Base-by-base conservation (phyloP, 2,329 filamentous ascomycete species). In the Penicillium sp. region DNA sequence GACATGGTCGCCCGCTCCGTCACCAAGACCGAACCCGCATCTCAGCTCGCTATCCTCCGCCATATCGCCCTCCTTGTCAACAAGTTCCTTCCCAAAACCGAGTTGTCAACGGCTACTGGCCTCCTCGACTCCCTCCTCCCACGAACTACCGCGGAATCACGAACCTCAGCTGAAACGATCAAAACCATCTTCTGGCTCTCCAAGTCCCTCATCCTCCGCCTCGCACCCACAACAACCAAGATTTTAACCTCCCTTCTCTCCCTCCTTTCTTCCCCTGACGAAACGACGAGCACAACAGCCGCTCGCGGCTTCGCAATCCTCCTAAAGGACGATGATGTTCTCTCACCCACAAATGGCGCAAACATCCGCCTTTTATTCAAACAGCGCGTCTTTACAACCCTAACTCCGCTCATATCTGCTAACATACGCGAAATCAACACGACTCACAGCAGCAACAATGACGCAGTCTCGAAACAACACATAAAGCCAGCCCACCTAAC, bases 401-500 rank as follows among this genome's bases (percentile, higher is more conserved):
- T 87, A 5, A 79, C 86, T 2, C 87, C 88, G 0, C 74, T 82
- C 31, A 84, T 90, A 54, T 82, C 85, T 5, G 74, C 79, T 29
- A 77, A 80, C 3, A 86, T 88, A 70, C 82, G 81, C 60, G 73
- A 75, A 61, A 69, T 78, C 53, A 79, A 78, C 65, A 66, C 71
- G 49, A 57, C 74, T 19, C 79, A 51, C 47, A 31, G 9, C 38
- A 56, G 82, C 7, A 73, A 76, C 31, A 61, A 72, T 6, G 55
- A 73, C 7, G 7, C 60, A 30, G 26, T 60, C 47, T 53, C 61
- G 8, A 62, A 63, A n/a, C 56, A 65, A 53, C 68, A 75, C 69
- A 60, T 79, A 21, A 90, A 89, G 73, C 81, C 83, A 51, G 86
- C 88, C 64, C 87, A 88, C 67, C 82, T 90, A 26, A 82, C 88